Base-by-base conservation (phyloP, 2,329 filamentous ascomycete genomes). In the Xylaria sp. region DNA sequence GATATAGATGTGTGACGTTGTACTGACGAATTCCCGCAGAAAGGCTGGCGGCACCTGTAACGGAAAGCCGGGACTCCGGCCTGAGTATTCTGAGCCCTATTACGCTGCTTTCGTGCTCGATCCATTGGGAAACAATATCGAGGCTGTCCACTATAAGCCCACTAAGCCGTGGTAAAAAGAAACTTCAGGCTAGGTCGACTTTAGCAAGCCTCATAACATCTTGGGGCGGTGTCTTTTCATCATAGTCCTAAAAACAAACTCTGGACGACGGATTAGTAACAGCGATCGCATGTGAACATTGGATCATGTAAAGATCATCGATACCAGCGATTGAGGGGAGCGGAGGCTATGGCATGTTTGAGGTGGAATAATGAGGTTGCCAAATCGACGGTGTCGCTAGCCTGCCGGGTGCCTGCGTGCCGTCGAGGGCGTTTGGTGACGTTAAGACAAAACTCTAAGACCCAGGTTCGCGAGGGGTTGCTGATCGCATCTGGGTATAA, bases 71-170 rank as follows among this genome's bases (percentile, higher is more conserved):
- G 71, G 66, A n/a, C 5, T 66, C 10, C 64, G 66, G 26, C 4
- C 5, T 3, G 60, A 67, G 46, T 61, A 28, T 33, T 58, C 71
- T 6, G 60, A 63, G 28, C 11, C 28, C 15, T 72, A 72, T 42
- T 72, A 73, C 57, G 64, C 70, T 11, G 68, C 70, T 20, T 72
- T 72, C 33, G 71, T 72, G n/a, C 69, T 73, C 33, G 69, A 72
- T 53, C 70, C 72, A 28, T 54, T 69, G 15, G 67, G 67, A 31
- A 74, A 69, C 11, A 70, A 73, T 20, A 65, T 72, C 42, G 72
- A 73, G 59, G 67, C 66, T 4, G 57, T 72, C 17, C 65, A 71
- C 56, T 70, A 67, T 33, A 26, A 54, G 28, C 60, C 59, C n/a
- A 33, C 42, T 11, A 58, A 53, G 46, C 36, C 49, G 40, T 67